These are phyloP conservation scores for Hyaloperonospora brassicae DNA, from an alignment of 352 stramenopile genomes.

Conservation along the genomic window DNA sequence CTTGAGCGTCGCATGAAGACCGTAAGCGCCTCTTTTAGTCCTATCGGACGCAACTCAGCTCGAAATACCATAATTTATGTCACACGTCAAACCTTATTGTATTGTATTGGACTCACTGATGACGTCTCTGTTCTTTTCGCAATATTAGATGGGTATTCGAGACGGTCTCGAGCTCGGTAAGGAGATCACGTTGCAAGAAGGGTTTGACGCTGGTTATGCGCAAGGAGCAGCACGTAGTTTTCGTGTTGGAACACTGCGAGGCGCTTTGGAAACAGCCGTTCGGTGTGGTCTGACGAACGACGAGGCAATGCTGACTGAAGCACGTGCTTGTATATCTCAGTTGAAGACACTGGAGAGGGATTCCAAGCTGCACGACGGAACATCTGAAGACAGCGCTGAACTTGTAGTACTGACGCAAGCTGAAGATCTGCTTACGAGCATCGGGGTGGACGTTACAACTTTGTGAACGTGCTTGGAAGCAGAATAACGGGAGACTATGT, in stretches of 20 bases:
- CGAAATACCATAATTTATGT: neutral
- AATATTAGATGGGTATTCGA: constrained; percentile 47
- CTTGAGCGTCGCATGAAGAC: constrained; percentile 56
- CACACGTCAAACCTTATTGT: no score
- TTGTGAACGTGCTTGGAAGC: no score
- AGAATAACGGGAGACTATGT: no score
- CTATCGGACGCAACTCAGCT: constrained; percentile 1
- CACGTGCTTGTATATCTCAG: constrained; percentile 8
- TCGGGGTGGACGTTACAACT: no score
- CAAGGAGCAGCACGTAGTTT: constrained; percentile 30
- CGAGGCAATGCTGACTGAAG: constrained; percentile 2
- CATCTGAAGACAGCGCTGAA: no score
- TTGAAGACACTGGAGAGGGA: constrained; percentile 23
- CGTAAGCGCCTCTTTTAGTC: constrained; percentile 17
- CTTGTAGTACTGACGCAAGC: no score
- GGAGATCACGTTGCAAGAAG: constrained; percentile 58
- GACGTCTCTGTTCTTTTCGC: constrained; percentile 1
- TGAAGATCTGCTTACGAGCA: no score
- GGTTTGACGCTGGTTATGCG: constrained; percentile 56
- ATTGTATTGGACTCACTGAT: no score
- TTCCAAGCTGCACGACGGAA: neutral
- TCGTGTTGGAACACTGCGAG: constrained; percentile 40
- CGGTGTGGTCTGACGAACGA: constrained; percentile 20
- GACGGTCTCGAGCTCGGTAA: constrained; percentile 66
- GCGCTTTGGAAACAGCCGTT: constrained; percentile 29